Evolutionary conservation across 78 protist species (phyloP), one percentile per base, ranked within the genome.

Genomic region (Dictyostelium intermedium): DNA sequence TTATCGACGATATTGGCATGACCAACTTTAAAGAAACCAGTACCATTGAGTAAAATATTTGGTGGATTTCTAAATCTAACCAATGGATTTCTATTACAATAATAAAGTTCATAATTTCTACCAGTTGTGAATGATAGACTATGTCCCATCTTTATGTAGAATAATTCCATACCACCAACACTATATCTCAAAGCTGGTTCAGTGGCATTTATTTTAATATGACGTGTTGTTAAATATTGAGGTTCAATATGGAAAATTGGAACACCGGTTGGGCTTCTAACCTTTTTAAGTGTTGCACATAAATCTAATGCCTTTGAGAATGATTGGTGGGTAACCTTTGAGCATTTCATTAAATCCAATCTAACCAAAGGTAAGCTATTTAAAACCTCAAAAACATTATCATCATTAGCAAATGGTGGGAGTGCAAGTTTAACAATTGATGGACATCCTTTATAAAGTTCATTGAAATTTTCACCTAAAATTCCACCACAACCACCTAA

Each of bases 31-130:
- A 27, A 66, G 66, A 56, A 56, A 56, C 13, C 13, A 45, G 53
- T 9, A 8, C 66, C 66, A 56, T 56, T 56, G n/a, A 56, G 2
- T 5, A 56, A 56, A 20, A 27, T 10, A 35, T 56, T 56, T 50
- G 86, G 86, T 35, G 70, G 47, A 32, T 80, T 72, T 47, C 94
- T 60, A 47, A 89, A 89, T 74, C 83, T 79, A 6, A 81, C 82
- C 41, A 91, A n/a, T 60, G 84, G 83, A 32, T 91, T 89, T 10
- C 1, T 13, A 47, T 27, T 20, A 39, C 73, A 37, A 20, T 32
- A 80, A 56, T 8, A 82, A 9, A 91, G 11, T 18, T 27, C 23
- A 80, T 11, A 27, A 30, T 14, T 39, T 78, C 14, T 53, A 69
- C 72, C 63, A 16, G 39, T 20, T 0, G n/a, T 7, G 18, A 37